Evolutionary conservation across 257 asterid genomes (phyloP).

Genomic region (Anisodus tanguticus): DNA sequence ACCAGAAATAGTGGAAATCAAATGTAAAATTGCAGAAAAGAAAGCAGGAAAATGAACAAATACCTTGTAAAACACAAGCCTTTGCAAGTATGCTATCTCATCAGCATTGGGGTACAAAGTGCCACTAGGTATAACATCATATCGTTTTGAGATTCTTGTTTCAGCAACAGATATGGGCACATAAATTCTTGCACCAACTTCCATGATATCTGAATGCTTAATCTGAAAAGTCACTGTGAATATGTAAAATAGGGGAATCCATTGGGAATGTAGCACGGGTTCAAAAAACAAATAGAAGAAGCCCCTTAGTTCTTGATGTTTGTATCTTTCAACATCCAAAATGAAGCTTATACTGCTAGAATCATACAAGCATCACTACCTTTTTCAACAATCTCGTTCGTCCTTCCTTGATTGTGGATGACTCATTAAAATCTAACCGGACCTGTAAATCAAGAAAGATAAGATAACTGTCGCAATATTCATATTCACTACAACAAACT

Average conservation of each 20-base stretch:
- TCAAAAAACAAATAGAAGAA: conserved; percentile 26
- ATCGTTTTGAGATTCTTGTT: conserved; percentile 74
- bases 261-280: neutral
- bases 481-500: conserved; percentile 15
- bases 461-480: neutral
- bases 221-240: conserved; percentile 52
- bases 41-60: conserved; percentile 3
- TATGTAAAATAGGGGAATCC: conserved; percentile 22
- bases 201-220: conserved; percentile 69
- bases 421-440: conserved; percentile 55
- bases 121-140: conserved; percentile 84
- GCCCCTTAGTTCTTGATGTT: neutral
- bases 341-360: conserved; percentile 1
- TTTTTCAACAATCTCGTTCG: conserved; percentile 51
- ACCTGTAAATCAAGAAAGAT: conserved; percentile 49
- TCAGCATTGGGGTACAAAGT: conserved; percentile 91
- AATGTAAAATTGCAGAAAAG: conserved; percentile 8
- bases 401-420: conserved; percentile 35
- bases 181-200: conserved; percentile 63
- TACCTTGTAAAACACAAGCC: conserved; percentile 90
- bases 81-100: conserved; percentile 80
- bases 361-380: conserved; percentile 49
- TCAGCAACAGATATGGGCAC: conserved; percentile 83
- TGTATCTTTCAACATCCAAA: conserved; percentile 9
- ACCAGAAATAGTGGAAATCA: conserved; percentile 27